Base-by-base conservation (phyloP, 2,329 filamentous ascomycete genomes). In the Fusarium sp. region DNA sequence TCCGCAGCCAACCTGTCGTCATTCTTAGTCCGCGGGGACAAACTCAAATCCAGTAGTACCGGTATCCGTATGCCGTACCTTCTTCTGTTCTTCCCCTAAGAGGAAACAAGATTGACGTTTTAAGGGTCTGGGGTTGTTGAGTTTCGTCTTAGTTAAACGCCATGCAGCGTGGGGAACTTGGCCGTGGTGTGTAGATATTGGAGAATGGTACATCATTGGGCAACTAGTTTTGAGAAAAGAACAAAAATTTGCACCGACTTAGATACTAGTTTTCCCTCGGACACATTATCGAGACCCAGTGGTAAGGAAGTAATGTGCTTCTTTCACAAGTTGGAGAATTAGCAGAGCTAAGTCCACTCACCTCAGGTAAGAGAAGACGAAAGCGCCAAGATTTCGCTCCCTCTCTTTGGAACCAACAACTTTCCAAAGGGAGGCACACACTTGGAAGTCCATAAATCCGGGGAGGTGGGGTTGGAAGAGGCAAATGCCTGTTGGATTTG, bases 81-180 rank as follows among this genome's bases (percentile, higher is more conserved):
- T 39, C 23, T 36, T 60, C 13, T 61, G n/a, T 36, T 45, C 20
- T 33, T 37, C 13, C 29, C 42, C 33, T 18, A 48, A 35, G 49
- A 41, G 42, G 39, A 60, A 64, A 49, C 61, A 65, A 53, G 47
- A 23, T 58, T 66, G 56, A 36, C 23, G 33, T 65, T 52, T 33
- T 27, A 42, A n/a, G 35, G 48, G 25, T 50, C 36, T 11, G 35
- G 55, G 36, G 60, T 41, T 37, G 35, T 50, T 37, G 54, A 57
- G 54, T 45, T 41, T 45, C 41, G 51, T 63, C 55, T 42, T 36
- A 50, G 65, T 66, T 69, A 41, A 43, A 67, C 62, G 50, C 57
- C 47, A 40, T 66, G 59, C 43, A 69, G 58, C 60, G 67, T 59
- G 62, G 70, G 62, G 63, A 71, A 55, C 42, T 27, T 33, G 31